Evolutionary conservation across 257 asterid species (phyloP), one percentile per base, ranked within the genome.

Genomic region (Solanum paucissectum): DNA sequence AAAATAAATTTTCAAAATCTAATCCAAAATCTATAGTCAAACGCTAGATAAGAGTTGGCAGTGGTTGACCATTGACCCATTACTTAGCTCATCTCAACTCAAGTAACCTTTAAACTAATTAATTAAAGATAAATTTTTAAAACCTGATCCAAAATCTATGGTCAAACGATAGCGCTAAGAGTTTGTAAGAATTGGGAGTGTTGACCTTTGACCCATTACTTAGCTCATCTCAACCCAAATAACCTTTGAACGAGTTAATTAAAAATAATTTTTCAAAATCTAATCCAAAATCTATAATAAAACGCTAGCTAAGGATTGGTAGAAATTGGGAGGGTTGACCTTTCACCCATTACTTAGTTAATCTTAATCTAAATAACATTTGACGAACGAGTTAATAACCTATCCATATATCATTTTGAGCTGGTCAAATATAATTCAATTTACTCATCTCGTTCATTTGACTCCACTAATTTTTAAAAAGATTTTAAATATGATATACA

Each of bases 251-350:
- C 5, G 64, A 55, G 60, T 55, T 20, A 55, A 7, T 0, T 18
- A 18, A 55, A 20, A 7, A 27, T 27, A 66, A 27, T 1, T 2
- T 66, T 66, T 66, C 4, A 66, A 25, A 2, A 2, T 12, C 0
- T 20, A 20, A 20, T 55, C 2, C 11, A 7, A 55, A 20, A 3
- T 55, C 25, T 68, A 68, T 68, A 2, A 0, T 27, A 0, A 27
- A 66, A 66, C 5, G 0, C 2, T 25, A 25, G 4, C 34, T 11
- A 68, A 68, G 36, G 12, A 0, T 27, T 0, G 4, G 0, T 25
- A 66, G 1, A 25, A 27, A 16, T 68, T 12, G 1, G 0, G 36
- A 68, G 74, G 4, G 0, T 27, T 68, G 21, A 12, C 4, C 9
- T 27, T 25, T 68, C 3, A 27, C 4, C 0, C 12, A 2, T 32